Evolutionary conservation across 2,329 filamentous ascomycete genomes (phyloP).

Genomic region (Colletotrichum sublineola): DNA sequence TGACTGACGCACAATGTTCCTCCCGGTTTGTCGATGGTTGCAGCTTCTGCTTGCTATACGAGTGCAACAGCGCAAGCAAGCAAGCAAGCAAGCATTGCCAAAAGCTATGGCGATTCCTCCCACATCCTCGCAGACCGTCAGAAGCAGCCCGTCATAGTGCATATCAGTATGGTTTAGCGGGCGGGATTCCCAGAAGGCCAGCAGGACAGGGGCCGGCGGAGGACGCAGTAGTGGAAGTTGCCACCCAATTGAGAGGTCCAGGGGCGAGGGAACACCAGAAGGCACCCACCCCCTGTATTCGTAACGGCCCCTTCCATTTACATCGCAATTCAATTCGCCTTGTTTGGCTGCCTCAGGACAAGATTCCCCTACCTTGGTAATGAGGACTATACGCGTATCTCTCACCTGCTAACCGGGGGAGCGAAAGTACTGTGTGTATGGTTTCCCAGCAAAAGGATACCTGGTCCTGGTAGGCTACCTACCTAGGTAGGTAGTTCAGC

Average conservation of each 20-base stretch:
- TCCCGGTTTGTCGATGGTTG: not conserved
- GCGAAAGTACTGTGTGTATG: conserved; percentile 32
- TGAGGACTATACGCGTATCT: conserved; percentile 31
- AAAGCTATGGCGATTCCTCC: not conserved
- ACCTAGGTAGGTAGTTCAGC: not conserved
- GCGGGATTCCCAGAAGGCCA: conserved; percentile 35
- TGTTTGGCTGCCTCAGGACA: conserved; percentile 41
- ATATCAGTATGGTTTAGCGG: conserved; percentile 28
- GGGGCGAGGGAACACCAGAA: conserved; percentile 33
- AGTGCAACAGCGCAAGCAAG: not conserved
- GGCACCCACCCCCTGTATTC: conserved; percentile 39
- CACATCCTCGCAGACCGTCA: not conserved
- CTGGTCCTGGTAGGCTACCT: conserved; percentile 3
- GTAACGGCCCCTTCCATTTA: conserved; percentile 41
- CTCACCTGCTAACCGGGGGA: conserved; percentile 32
- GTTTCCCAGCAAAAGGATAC: conserved; percentile 28
- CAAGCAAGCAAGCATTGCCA: conserved; percentile 3
- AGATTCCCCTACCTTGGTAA: conserved; percentile 30
- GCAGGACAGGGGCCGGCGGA: conserved; percentile 30
- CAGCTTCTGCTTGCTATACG: not conserved
- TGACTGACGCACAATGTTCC: conserved; percentile 9
- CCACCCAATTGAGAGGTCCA: conserved; percentile 38
- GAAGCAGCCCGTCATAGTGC: conserved; percentile 36
- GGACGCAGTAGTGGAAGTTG: conserved; percentile 34
- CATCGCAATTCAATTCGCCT: conserved; percentile 37